Evolutionary conservation across 352 stramenopile species (phyloP).

Genomic region (Phytopythium mirpurense): DNA sequence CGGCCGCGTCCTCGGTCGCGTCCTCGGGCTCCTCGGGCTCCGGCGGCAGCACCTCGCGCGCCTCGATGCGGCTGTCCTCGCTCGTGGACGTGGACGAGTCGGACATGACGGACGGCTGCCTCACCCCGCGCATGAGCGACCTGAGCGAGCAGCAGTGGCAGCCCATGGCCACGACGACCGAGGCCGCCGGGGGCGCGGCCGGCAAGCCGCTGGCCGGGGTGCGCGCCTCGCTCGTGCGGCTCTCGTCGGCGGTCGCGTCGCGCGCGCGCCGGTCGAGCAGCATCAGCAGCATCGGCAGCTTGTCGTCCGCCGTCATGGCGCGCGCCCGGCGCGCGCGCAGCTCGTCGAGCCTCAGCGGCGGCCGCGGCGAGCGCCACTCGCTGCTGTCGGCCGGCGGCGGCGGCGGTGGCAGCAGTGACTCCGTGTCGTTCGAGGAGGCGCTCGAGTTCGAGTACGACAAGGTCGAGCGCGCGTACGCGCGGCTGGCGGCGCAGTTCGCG

Average conservation of each 20-base stretch:
- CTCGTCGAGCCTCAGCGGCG: conserved; percentile 5
- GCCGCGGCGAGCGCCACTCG: conserved; percentile 2
- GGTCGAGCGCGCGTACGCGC: conserved; percentile 90
- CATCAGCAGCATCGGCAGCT: conserved; percentile 15
- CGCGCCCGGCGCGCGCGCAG: conserved; percentile 3
- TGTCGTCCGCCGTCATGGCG: conserved; percentile 5
- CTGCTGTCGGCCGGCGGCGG: conserved; percentile 1
- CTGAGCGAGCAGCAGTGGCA: conserved; percentile 25
- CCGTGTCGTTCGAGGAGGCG: conserved; percentile 71
- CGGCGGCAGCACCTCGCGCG: conserved; percentile 2
- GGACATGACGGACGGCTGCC: not conserved
- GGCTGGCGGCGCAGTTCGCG: conserved; percentile 77
- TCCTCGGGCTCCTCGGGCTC: conserved; percentile 4
- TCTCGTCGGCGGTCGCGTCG: conserved; percentile 12
- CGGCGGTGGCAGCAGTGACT: not conserved
- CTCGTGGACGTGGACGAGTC: conserved; percentile 6
- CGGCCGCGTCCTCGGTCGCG: not conserved
- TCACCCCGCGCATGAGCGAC: conserved; percentile 9
- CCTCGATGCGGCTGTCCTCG: conserved; percentile 6
- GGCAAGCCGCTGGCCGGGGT: not conserved
- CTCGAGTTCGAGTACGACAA: conserved; percentile 82
- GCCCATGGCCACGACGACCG: conserved; percentile 19
- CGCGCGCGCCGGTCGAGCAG: conserved; percentile 19
- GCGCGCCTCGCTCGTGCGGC: conserved; percentile 18
- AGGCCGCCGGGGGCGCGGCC: not conserved